A percentile compares a stretch with the other conserved stretches of the same genome.
phyloP scores from a whole-genome alignment of 345 rosid species.

The Citrus medica region DNA sequence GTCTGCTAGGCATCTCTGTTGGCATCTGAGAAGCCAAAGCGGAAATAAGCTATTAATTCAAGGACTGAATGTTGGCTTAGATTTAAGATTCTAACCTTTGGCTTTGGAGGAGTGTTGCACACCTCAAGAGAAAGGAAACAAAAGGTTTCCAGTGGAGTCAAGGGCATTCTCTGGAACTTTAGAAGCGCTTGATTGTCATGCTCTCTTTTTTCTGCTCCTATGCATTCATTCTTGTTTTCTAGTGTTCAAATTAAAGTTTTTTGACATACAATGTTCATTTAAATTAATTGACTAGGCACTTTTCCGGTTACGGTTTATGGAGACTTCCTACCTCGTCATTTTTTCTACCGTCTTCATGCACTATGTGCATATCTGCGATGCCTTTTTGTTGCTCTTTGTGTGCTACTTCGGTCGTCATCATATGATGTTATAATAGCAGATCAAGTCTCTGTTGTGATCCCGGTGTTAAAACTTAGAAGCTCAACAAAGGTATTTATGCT shows the following conservation, averaged over 20 bases:
- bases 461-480: constrained; percentile 64
- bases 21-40: neutral
- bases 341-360: constrained; percentile 83
- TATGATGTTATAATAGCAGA: constrained; percentile 77
- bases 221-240: neutral
- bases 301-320: constrained; percentile 82
- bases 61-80: neutral
- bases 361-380: constrained; percentile 83
- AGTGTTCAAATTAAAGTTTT: neutral
- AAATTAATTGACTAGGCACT: constrained; percentile 40
- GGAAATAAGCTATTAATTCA: neutral
- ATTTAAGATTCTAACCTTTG: neutral
- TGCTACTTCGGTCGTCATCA: constrained; percentile 69
- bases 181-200: neutral
- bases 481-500: constrained; percentile 58
- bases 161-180: neutral
- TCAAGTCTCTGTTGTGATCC: constrained; percentile 84
- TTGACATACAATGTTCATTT: neutral
- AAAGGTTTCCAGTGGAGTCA: neutral
- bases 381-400: constrained; percentile 72
- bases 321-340: constrained; percentile 73
- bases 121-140: neutral
- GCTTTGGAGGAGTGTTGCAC: neutral
- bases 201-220: constrained; percentile 2
- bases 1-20: neutral